These are phyloP conservation scores for Saccharomycopsis sp. DNA, from an alignment of 805 yeast species.

Conservation along the genomic window DNA sequence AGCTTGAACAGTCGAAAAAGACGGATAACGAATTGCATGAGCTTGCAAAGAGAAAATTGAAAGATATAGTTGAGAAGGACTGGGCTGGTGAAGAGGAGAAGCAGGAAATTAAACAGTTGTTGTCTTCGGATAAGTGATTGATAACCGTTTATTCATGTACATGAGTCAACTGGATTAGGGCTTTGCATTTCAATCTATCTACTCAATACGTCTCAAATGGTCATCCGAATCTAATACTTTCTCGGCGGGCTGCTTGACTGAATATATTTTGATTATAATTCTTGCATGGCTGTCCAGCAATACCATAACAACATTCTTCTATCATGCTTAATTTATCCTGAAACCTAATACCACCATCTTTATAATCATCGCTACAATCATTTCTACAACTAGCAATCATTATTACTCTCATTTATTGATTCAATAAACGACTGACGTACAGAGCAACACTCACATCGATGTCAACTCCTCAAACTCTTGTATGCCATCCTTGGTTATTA, in stretches of 20 bases:
- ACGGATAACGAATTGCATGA: conserved; percentile 29
- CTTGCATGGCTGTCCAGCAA: too few relatives aligned
- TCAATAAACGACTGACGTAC: not conserved
- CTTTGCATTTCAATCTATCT: too few relatives aligned
- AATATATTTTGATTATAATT: too few relatives aligned
- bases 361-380: too few relatives aligned
- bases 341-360: too few relatives aligned
- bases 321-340: too few relatives aligned
- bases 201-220: too few relatives aligned
- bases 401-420: not conserved
- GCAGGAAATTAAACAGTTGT: not conserved
- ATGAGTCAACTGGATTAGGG: too few relatives aligned
- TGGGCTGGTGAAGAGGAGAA: conserved; percentile 29
- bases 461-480: conserved; percentile 33
- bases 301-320: too few relatives aligned
- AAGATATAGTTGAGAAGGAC: conserved; percentile 29
- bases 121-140: not conserved
- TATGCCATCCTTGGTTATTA: conserved; percentile 58
- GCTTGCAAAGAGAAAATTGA: conserved; percentile 34
- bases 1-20: conserved; percentile 25
- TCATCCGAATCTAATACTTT: too few relatives aligned
- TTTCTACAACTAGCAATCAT: not conserved
- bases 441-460: not conserved
- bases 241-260: too few relatives aligned
- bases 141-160: too few relatives aligned